Percentiles rank a stretch among this genome's conserved stretches.
phyloP scores from a whole-genome alignment of 2,329 filamentous ascomycete genomes.

The Trematosphaeria pertusa region DNA sequence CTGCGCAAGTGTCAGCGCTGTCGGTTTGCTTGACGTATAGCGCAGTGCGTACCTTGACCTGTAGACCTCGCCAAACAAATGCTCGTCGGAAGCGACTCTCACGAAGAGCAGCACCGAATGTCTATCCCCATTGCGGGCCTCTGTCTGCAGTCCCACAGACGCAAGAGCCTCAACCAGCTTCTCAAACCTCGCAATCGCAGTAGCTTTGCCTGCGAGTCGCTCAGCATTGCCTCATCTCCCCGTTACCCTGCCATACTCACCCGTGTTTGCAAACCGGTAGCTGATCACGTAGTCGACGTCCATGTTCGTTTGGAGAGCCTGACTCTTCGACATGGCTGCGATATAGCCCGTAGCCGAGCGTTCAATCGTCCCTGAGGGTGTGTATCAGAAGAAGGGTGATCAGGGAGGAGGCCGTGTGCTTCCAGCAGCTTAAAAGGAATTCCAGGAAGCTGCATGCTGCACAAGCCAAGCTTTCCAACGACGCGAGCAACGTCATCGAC shows the following conservation, averaged over 20 bases:
- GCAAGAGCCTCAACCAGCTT: conserved; percentile 78
- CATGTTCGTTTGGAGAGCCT: conserved; percentile 60
- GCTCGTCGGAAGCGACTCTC: conserved; percentile 75
- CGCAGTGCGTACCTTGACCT: conserved; percentile 66
- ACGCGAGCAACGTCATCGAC: conserved; percentile 35
- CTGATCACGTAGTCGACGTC: conserved; percentile 89
- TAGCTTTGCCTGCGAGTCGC: conserved; percentile 63
- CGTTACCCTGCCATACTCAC: conserved; percentile 52
- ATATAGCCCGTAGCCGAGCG: conserved; percentile 16
- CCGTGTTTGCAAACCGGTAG: conserved; percentile 73
- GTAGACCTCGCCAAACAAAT: conserved; percentile 82
- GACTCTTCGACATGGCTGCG: conserved; percentile 46
- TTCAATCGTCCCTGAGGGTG: conserved; percentile 24
- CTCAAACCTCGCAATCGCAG: conserved; percentile 78
- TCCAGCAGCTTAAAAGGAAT: conserved; percentile 25
- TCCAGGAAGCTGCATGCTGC: conserved; percentile 34
- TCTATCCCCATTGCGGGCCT: conserved; percentile 81
- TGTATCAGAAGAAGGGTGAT: conserved; percentile 27
- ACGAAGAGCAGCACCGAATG: conserved; percentile 83
- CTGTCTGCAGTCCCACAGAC: conserved; percentile 80
- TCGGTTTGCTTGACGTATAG: not conserved
- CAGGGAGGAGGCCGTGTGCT: conserved; percentile 17
- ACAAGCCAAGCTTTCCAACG: conserved; percentile 29
- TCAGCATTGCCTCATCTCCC: conserved; percentile 20
- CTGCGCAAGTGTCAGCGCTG: conserved; percentile 52